These are phyloP conservation scores for Diversispora epigaea DNA, from an alignment of 192 early-diverging fungal genomes.

Conservation along the genomic window DNA sequence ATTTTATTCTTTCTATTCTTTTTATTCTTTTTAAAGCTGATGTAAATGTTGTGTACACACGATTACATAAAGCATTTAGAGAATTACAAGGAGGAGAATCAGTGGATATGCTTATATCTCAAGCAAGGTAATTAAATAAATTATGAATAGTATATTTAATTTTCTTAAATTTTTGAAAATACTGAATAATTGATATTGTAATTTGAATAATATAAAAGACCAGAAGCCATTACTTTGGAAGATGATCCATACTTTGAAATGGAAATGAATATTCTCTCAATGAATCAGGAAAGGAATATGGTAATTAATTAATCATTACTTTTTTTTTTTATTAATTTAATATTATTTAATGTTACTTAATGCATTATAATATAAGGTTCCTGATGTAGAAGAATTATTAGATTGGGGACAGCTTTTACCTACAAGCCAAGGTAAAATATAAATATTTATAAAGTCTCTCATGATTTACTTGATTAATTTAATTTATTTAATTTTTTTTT, in stretches of 20 bases:
- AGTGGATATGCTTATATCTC: slow-evolving; percentile 35
- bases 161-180: not conserved
- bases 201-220: slow-evolving; percentile 5
- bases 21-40: slow-evolving; percentile 35
- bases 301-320: not conserved
- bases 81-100: slow-evolving; percentile 30
- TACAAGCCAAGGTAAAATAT: not conserved
- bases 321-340: not conserved
- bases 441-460: not conserved
- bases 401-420: not conserved
- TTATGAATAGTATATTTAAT: not conserved
- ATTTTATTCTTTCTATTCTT: not conserved
- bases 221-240: slow-evolving; percentile 21
- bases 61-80: slow-evolving; percentile 36
- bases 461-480: not conserved
- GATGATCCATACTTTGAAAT: slow-evolving; percentile 32
- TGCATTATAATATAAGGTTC: not conserved
- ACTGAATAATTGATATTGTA: not conserved
- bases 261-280: not conserved
- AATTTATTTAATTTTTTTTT: too few species aligned
- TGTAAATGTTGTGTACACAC: slow-evolving; percentile 43
- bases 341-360: not conserved
- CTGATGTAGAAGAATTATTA: not conserved
- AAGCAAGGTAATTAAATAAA: slow-evolving; percentile 36
- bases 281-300: not conserved